Evolutionary conservation across 352 stramenopile genomes (phyloP).

Genomic region (Elongisporangium anandrum): DNA sequence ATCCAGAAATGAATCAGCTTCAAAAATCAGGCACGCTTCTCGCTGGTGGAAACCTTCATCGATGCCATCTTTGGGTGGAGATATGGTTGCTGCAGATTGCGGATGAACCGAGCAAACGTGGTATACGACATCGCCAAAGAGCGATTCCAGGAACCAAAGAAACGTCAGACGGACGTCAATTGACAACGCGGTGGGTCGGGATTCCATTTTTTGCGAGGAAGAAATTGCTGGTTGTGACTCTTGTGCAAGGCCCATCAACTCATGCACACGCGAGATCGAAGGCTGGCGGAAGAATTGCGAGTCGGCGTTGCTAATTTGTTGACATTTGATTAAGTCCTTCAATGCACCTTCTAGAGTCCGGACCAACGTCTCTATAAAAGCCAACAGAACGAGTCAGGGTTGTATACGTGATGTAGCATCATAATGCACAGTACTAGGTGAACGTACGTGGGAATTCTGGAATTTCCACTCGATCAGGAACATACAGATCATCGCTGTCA

Average conservation of each 20-base stretch:
- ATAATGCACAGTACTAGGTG: not conserved
- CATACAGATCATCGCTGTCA: slow-evolving; percentile 65
- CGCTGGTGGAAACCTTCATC: slow-evolving; percentile 8
- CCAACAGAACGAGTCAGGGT: too few species aligned
- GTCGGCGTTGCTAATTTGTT: not conserved
- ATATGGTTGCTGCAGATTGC: slow-evolving; percentile 13
- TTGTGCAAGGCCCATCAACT: not conserved
- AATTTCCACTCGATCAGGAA: slow-evolving; percentile 56
- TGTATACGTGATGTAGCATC: too few species aligned
- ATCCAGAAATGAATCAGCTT: slow-evolving; percentile 57
- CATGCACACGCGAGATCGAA: not conserved
- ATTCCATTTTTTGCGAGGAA: not conserved
- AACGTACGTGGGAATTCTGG: slow-evolving; percentile 62
- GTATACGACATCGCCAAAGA: slow-evolving; percentile 60
- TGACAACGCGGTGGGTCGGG: not conserved
- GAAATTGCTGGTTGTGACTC: not conserved
- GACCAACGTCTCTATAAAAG: not conserved
- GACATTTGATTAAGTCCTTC: not conserved
- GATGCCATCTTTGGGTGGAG: not conserved
- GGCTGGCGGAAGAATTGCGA: not conserved
- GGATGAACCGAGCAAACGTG: slow-evolving; percentile 60
- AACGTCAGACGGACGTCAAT: slow-evolving; percentile 35
- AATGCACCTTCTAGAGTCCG: not conserved
- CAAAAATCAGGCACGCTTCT: slow-evolving; percentile 40
- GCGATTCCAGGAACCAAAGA: slow-evolving; percentile 48